Evolutionary conservation across 306 rosid species (phyloP), one percentile per base, ranked within the genome.

Genomic region (Prunus mira): DNA sequence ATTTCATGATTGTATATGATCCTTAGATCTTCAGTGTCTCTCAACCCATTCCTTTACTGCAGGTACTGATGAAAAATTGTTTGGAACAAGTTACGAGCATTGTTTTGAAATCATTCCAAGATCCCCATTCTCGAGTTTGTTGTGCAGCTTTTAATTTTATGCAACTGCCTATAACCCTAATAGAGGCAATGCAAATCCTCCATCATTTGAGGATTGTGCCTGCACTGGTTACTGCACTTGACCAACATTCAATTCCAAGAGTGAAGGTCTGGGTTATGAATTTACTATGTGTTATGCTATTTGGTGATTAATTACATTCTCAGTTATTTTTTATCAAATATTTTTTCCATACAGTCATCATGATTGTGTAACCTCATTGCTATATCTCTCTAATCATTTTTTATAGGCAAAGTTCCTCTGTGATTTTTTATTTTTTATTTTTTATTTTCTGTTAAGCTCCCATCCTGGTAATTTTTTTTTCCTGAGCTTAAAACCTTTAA

Each of bases 81-180:
- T 72, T 56, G 38, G 76, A 72, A 47, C 66, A 34, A 72, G 17
- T 72, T 55, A 72, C 54, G 5, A 9, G 52, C 20, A 15, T 55
- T 22, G 34, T 72, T 72, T 41, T 56, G 51, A 72, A 32, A 30
- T 72, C 76, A 13, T 72, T 72, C 52, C 19, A 22, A 13, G 76
- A 72, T 72, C 76, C 76, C 61, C 76, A 72, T 56, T 12, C 52
- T 14, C 52, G 5, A 72, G 76, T 72, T 38, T 72, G 76, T 71
- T 71, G 52, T 61, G 75, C 65, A 55, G 75, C 75, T 55, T 71
- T 55, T 71, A 71, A 34, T 12, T 71, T 71, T 71, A 55, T 71
- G 65, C 75, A 71, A 55, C 65, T 54, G 13, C 32, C 75, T 34
- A 71, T 61, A 71, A 55, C 1, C 24, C 34, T 71, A 65, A 49